Evolutionary conservation across 2,329 filamentous ascomycete genomes (phyloP).

Genomic region (Magnaporthiopsis incrustans): DNA sequence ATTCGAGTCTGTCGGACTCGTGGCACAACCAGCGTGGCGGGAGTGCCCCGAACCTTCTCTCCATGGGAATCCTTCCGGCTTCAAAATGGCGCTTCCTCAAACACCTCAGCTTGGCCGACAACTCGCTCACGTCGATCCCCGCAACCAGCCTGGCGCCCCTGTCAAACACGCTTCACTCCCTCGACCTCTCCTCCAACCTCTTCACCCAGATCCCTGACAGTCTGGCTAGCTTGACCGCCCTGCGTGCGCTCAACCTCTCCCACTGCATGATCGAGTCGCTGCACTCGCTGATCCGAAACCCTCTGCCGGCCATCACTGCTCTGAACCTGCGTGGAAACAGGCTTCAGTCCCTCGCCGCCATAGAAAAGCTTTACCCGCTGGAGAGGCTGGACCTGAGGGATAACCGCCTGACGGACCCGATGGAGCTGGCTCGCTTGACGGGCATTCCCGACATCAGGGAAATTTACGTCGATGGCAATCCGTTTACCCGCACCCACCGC

Average conservation of each 20-base stretch:
- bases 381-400: slow-evolving; percentile 88
- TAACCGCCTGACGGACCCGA: slow-evolving; percentile 84
- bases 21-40: slow-evolving; percentile 50
- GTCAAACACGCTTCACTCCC: slow-evolving; percentile 78
- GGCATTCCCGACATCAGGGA: slow-evolving; percentile 86
- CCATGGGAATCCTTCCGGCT: slow-evolving; percentile 63
- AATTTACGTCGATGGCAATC: slow-evolving; percentile 87
- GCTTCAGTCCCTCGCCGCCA: slow-evolving; percentile 75
- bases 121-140: slow-evolving; percentile 74
- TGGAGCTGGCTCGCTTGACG: slow-evolving; percentile 81
- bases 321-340: slow-evolving; percentile 87
- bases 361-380: slow-evolving; percentile 80
- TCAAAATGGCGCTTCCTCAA: slow-evolving; percentile 94
- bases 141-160: slow-evolving; percentile 71
- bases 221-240: slow-evolving; percentile 71
- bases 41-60: slow-evolving; percentile 71
- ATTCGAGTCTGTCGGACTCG: slow-evolving; percentile 65
- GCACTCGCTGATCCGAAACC: slow-evolving; percentile 76
- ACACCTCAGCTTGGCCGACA: slow-evolving; percentile 87
- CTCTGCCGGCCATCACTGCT: slow-evolving; percentile 86
- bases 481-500: slow-evolving; percentile 79
- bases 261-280: slow-evolving; percentile 97
- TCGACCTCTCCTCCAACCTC: slow-evolving; percentile 87
- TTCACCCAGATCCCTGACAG: slow-evolving; percentile 94
- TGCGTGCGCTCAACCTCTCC: slow-evolving; percentile 89